These are phyloP conservation scores for Alternaria incomplexa DNA, from an alignment of 2,329 filamentous ascomycete genomes.

Conservation along the genomic window DNA sequence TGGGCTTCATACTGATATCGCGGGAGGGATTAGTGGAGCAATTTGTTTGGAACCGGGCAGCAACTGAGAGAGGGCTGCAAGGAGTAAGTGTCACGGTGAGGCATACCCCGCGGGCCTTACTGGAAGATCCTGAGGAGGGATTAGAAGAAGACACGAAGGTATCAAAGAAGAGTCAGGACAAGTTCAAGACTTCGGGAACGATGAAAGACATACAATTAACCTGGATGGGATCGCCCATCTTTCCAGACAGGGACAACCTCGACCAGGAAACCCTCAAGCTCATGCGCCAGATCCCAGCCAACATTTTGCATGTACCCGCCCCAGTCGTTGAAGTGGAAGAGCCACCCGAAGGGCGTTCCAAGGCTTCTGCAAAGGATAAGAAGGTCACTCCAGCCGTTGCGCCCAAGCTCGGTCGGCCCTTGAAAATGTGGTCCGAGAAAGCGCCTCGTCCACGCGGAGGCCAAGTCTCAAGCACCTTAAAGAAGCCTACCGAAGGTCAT, in stretches of 20 bases:
- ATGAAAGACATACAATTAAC: constrained; percentile 45
- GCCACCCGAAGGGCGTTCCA: background rate
- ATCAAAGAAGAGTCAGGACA: constrained; percentile 7
- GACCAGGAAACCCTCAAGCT: constrained; percentile 30
- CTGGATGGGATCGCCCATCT: constrained; percentile 47
- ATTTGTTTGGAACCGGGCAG: constrained; percentile 74
- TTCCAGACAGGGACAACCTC: constrained; percentile 30
- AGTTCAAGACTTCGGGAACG: constrained; percentile 28
- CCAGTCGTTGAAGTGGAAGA: background rate
- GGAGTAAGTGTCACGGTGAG: constrained; percentile 53
- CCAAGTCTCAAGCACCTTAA: background rate
- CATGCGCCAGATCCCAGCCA: constrained; percentile 1
- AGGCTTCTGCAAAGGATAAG: background rate
- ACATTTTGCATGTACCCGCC: background rate
- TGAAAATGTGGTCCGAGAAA: background rate
- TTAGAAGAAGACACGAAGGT: constrained; percentile 5
- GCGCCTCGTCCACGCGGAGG: constrained; percentile 4
- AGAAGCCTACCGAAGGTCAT: background rate
- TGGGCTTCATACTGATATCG: constrained; percentile 73
- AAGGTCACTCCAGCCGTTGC: background rate
- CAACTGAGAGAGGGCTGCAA: constrained; percentile 67
- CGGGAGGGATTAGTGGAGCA: constrained; percentile 66
- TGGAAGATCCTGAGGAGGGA: constrained; percentile 7
- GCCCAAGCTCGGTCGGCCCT: constrained; percentile 5
- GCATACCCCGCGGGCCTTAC: constrained; percentile 29